A percentile compares a stretch with the other conserved stretches of the same genome.
Evolutionary conservation across 805 yeast genomes (phyloP).

Genomic region (Zygotorulaspora danielsina): DNA sequence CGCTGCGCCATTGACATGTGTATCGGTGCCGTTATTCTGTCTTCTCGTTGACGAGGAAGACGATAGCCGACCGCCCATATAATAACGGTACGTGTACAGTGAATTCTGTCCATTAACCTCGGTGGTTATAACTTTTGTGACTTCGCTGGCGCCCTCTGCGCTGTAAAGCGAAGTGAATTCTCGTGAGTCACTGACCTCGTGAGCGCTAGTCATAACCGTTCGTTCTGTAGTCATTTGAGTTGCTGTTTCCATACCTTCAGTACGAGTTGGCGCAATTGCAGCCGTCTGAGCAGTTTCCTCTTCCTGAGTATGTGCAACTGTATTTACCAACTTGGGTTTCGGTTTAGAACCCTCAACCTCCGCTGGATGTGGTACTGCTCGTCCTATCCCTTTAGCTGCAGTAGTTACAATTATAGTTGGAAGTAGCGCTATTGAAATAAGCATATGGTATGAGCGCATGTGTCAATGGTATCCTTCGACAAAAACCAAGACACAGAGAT

Average conservation of each 20-base stretch:
- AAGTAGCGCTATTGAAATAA: too few relatives aligned
- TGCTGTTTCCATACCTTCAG: not conserved
- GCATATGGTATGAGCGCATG: too few relatives aligned
- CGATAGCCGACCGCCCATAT: not conserved
- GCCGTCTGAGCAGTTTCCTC: too few relatives aligned
- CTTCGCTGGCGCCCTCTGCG: not conserved
- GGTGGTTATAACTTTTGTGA: not conserved
- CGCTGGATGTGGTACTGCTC: too few relatives aligned
- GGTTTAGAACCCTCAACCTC: too few relatives aligned
- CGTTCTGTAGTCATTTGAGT: not conserved
- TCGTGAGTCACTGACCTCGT: not conserved
- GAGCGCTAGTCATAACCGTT: not conserved
- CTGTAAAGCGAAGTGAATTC: not conserved
- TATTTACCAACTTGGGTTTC: too few relatives aligned
- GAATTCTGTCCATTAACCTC: not conserved
- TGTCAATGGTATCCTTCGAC: too few relatives aligned
- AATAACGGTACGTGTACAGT: not conserved
- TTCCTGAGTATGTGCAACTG: too few relatives aligned
- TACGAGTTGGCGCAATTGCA: not conserved
- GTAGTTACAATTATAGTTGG: too few relatives aligned
- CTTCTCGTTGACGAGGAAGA: not conserved
- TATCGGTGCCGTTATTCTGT: not conserved
- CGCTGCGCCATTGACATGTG: not conserved
- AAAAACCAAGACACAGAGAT: too few relatives aligned
- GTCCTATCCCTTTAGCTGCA: too few relatives aligned